Base-by-base conservation (phyloP, 331 rosid genomes). In the Pyracantha coccinea region DNA sequence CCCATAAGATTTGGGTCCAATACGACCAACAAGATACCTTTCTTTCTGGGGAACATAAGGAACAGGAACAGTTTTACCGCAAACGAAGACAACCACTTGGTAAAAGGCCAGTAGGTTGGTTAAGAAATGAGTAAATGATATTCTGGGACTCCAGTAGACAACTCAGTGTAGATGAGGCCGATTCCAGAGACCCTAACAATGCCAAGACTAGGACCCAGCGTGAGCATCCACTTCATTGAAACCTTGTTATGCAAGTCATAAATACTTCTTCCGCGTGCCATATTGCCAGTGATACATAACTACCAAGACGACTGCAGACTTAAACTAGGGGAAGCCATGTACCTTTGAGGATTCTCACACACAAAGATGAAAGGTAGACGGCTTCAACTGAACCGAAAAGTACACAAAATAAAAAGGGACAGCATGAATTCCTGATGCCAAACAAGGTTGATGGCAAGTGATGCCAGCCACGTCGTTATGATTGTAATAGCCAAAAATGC, bases 191-290 rank as follows among this genome's bases (percentile, higher is more conserved):
- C 97, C 85, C 96, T 87, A 50, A 94, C 88, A 72, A 94, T 85
- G 77, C 99, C 97, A 83, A 94, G 97, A 85, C 89, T 83, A 41
- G 99, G 97, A 74, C 99, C 99, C 72, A 89, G 78, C 33, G 95
- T 80, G 62, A 94, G 88, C 83, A 94, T 69, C 89, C 82, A 87
- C 86, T 65, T 89, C 91, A 88, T 87, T 55, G 97, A 89, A 75
- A 92, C 90, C 92, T 94, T 94, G 90, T 84, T 90, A 77, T 90
- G 97, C 96, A 80, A 75, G 85, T 94, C 99, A 76, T 77, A 85
- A 71, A 82, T 90, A 92, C 75, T 91, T 92, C 78, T 90, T 94
- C 72, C 87, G 82, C 21, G 84, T 81, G 67, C 97, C 99, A 75
- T 92, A 92, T 75, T 94, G 97, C 99, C 99, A 94, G 35, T 66